Evolutionary conservation across 2,329 filamentous ascomycete genomes (phyloP), one percentile per base, ranked within the genome.

Genomic region (Pseudogymnoascus sp.): DNA sequence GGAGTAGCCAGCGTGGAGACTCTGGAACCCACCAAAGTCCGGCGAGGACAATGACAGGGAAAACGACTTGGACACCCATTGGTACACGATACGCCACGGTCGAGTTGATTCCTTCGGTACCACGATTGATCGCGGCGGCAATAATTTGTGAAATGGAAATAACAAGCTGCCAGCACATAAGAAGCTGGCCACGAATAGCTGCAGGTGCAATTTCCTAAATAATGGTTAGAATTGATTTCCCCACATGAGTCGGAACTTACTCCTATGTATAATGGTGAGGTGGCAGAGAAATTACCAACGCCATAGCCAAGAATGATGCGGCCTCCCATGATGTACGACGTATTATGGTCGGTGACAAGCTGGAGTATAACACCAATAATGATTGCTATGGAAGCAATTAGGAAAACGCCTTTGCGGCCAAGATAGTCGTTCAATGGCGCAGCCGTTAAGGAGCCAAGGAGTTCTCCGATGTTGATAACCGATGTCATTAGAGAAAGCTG

Each of bases 121-220:
- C 59, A 62, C 68, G 69, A 65, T 70, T 75, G 31, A 76, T 72
- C 31, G 67, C 74, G 4, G 74, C 71, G 5, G 74, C 75, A 43
- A 75, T 67, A 62, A 75, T 72, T 64, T 77, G 75, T 3, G 75
- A 75, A 31, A 74, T 62, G 4, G 75, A 76, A 25, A 76, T 68
- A 40, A 72, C 73, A 61, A 77, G 71, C 64, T 77, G 76, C 72
- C 74, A 77, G 67, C 73, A 75, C 74, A 75, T 75, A n/a, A 77
- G 69, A 31, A 75, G 69, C 6, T 72, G 73, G 16, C 71, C 69
- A 18, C 73, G 72, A 62, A 75, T 67, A 1, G 65, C 64, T n/a
- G 70, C 69, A 3, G 74, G 73, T 1, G 74, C 71, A 12, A 73
- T 67, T 66, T 73, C 74, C 38, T 40, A 40, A 18, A 40, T 18